These are phyloP conservation scores for Coemansia sp. DNA, from an alignment of 192 early-diverging fungal species.

Conservation along the genomic window DNA sequence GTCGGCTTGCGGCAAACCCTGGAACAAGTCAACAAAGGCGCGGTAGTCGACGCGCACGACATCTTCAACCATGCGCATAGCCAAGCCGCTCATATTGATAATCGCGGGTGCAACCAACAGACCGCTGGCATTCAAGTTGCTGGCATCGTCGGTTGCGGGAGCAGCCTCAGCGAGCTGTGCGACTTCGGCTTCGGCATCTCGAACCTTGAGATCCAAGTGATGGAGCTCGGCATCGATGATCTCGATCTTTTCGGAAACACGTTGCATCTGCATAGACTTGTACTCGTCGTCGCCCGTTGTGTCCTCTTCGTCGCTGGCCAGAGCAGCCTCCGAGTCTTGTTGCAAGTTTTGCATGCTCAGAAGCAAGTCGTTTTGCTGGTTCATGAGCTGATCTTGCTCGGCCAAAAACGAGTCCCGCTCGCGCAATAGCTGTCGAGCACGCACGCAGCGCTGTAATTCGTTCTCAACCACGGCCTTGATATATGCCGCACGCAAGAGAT, in stretches of 20 bases:
- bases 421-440: constrained; percentile 43
- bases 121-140: constrained; percentile 18
- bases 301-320: constrained; percentile 9
- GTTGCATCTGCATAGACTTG: constrained; percentile 15
- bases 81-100: constrained; percentile 53
- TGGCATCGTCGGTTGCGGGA: neutral
- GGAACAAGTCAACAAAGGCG: constrained; percentile 42
- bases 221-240: constrained; percentile 55
- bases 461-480: constrained; percentile 44
- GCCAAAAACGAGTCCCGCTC: constrained; percentile 46
- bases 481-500: constrained; percentile 48
- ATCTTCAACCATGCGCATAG: constrained; percentile 57
- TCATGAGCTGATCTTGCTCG: constrained; percentile 49
- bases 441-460: constrained; percentile 51
- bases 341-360: constrained; percentile 28
- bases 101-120: constrained; percentile 24
- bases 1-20: constrained; percentile 25
- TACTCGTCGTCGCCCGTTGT: constrained; percentile 19
- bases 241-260: constrained; percentile 39
- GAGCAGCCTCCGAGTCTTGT: neutral
- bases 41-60: constrained; percentile 52
- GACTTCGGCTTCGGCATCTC: constrained; percentile 49
- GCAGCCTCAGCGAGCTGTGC: constrained; percentile 43
- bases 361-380: constrained; percentile 47
- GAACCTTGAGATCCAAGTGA: constrained; percentile 53